Conservation (phyloP, 2,329 filamentous ascomycete species). For the Saccharata proteae region DNA sequence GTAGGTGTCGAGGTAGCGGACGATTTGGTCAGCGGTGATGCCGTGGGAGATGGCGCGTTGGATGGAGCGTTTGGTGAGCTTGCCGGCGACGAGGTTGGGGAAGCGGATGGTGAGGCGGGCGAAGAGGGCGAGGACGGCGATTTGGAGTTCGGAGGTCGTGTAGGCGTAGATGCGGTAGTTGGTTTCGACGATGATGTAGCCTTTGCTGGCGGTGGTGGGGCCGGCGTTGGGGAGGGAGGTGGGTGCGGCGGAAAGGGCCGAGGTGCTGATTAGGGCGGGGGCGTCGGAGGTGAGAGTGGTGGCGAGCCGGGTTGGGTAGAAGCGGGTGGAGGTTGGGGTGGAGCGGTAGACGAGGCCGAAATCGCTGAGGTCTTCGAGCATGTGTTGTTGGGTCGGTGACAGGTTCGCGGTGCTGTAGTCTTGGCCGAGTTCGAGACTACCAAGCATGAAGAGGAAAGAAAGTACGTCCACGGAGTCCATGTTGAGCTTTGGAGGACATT, state of each 20-base stretch:
- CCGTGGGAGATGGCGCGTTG: slow-evolving; percentile 76
- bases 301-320: slow-evolving; percentile 86
- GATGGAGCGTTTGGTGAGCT: slow-evolving; percentile 79
- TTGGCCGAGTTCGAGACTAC: slow-evolving; percentile 80
- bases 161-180: slow-evolving; percentile 98
- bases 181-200: slow-evolving; percentile 92
- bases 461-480: slow-evolving; percentile 90
- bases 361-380: slow-evolving; percentile 81
- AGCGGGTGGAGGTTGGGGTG: slow-evolving; percentile 32
- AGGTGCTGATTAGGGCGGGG: slow-evolving; percentile 57
- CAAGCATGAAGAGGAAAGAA: slow-evolving; percentile 90
- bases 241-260: slow-evolving; percentile 56
- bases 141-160: slow-evolving; percentile 85
- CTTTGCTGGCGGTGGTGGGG: slow-evolving; percentile 48
- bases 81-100: slow-evolving; percentile 85
- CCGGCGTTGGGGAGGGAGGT: slow-evolving; percentile 38
- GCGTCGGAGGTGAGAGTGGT: slow-evolving; percentile 80
- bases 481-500: slow-evolving; percentile 33
- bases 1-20: slow-evolving; percentile 81
- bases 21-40: slow-evolving; percentile 92
- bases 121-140: slow-evolving; percentile 86
- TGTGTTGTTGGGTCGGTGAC: slow-evolving; percentile 68
- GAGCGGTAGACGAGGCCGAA: slow-evolving; percentile 79
- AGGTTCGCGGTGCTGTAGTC: slow-evolving; percentile 82
- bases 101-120: slow-evolving; percentile 79